Evolutionary conservation across 306 rosid species (phyloP).

Genomic region (Prunus fruticosa): DNA sequence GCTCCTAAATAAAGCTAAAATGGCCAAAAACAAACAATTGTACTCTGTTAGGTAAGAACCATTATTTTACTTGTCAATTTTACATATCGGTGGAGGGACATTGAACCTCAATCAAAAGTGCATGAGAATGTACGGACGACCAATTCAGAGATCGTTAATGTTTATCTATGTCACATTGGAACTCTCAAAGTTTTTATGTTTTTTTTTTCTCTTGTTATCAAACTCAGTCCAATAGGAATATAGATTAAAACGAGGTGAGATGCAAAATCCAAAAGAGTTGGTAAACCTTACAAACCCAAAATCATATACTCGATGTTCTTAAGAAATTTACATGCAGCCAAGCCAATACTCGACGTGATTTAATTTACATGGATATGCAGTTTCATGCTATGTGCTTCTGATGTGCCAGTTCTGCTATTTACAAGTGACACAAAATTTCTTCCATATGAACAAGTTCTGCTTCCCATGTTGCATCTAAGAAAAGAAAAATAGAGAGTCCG

Average conservation of each 20-base stretch:
- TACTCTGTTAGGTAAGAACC: too few species aligned
- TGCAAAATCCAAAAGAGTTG: background rate
- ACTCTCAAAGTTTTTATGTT: too few species aligned
- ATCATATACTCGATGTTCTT: background rate
- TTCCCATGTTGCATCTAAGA: background rate
- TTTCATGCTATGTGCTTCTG: background rate
- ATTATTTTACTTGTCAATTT: too few species aligned
- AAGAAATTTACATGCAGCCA: background rate
- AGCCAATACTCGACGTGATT: background rate
- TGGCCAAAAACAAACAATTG: too few species aligned
- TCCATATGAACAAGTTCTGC: background rate
- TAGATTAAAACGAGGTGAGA: background rate
- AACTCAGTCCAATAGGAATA: background rate
- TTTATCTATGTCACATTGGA: too few species aligned
- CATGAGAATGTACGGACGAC: too few species aligned
- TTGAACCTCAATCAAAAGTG: background rate
- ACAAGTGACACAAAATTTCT: constrained; percentile 2
- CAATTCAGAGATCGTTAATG: too few species aligned
- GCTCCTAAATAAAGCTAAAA: too few species aligned
- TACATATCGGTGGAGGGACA: too few species aligned
- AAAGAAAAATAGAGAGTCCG: background rate
- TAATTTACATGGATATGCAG: background rate
- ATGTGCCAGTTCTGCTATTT: constrained; percentile 11
- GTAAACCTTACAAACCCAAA: background rate
- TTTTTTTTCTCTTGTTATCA: background rate